phyloP scores from a whole-genome alignment of 495 filamentous ascomycete genomes.

The Neurospora sp. region DNA sequence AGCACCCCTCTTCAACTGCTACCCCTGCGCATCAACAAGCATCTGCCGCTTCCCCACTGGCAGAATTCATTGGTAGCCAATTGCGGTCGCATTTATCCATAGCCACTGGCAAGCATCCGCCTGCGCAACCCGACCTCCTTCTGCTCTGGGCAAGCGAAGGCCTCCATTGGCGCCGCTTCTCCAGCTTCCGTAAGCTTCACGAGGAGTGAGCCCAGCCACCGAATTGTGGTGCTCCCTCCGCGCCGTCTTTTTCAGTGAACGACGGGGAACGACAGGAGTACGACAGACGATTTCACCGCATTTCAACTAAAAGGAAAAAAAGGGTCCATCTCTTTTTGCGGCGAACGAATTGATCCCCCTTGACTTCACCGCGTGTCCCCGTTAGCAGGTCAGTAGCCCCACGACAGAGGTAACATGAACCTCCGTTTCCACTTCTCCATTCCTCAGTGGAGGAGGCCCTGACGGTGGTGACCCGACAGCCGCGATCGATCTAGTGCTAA shows the following conservation, averaged over 20 bases:
- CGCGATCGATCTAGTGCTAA: not conserved
- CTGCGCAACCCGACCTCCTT: not conserved
- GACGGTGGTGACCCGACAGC: not conserved
- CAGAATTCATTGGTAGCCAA: not conserved
- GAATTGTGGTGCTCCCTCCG: not conserved
- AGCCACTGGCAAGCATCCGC: not conserved
- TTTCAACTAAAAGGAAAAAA: not conserved
- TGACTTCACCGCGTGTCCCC: not conserved
- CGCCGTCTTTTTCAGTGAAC: not conserved
- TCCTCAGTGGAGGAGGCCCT: not conserved
- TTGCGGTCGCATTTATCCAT: not conserved
- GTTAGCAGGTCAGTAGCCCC: not conserved
- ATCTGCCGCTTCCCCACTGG: not conserved
- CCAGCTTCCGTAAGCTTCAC: not conserved
- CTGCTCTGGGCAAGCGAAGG: not conserved
- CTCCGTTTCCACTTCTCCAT: not conserved
- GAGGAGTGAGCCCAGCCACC: not conserved
- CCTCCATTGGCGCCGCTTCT: not conserved
- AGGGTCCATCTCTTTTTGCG: not conserved
- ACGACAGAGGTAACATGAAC: not conserved
- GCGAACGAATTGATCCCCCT: not conserved
- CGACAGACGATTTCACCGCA: not conserved
- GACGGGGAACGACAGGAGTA: not conserved
- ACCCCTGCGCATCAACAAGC: not conserved
- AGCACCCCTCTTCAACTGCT: not conserved